Base-by-base conservation (phyloP, 2,329 filamentous ascomycete genomes). In the Penicillium sp. region DNA sequence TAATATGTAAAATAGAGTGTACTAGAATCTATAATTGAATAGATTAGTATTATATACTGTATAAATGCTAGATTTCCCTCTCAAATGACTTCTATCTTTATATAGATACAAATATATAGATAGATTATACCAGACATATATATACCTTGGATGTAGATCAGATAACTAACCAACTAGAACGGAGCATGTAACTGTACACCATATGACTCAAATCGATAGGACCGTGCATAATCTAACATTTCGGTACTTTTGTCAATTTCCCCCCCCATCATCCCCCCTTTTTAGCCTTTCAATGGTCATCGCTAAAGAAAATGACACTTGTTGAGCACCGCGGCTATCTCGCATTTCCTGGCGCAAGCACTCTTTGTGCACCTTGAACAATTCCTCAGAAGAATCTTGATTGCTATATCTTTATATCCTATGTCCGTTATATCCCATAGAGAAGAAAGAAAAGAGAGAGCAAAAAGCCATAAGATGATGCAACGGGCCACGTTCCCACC, bases 401-500 rank as follows among this genome's bases (percentile, higher is more conserved):
- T n/a, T 45, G 7, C 25, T 1, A 44, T n/a, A 29, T 44, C 19
- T 13, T 13, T 41, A 46, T 33, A 23, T 33, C 13, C 41, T 3
- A 44, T 19, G 19, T 45, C 13, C 19, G 13, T 41, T 31, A 39
- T 41, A 19, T n/a, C 25, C 7, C 36, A 31, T n/a, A 50, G 34
- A 44, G 16, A 36, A 43, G 15, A 39, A 41, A 25, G 25, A 43
- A 44, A 31, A 52, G 31, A 50, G 27, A 48, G 10, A 21, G 25
- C 15, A 25, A 25, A 46, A 41, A 31, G 53, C n/a, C 50, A 45
- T 46, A 41, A 33, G 45, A 38, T 33, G 38, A 55, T 46, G 46
- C 53, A 45, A 55, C 53, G 39, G 46, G 53, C 46, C 46, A 54
- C 44, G 44, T 49, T 48, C 45, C 51, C 25, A 53, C 51, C 50